A percentile compares a stretch with the other conserved stretches of the same genome.
These are phyloP conservation scores for Fusarium miscanthi DNA, from an alignment of 2,329 filamentous ascomycete species.

Conservation along the genomic window DNA sequence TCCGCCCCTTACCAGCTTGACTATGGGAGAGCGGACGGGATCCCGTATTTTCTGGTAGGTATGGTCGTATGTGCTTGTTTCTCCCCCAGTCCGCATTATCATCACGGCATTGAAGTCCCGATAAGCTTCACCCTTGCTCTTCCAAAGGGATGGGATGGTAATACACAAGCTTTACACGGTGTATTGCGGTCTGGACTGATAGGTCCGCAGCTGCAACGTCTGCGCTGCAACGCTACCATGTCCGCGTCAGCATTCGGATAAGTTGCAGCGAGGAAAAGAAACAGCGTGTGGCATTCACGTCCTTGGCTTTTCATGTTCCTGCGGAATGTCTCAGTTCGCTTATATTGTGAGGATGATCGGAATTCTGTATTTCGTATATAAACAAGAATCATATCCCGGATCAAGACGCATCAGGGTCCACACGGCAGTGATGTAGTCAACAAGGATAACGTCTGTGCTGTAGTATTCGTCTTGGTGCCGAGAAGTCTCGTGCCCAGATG, in stretches of 20 bases:
- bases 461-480: neutral
- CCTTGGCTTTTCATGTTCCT: slow-evolving; percentile 9
- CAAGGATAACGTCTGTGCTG: neutral
- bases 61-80: slow-evolving; percentile 11
- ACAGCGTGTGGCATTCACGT: neutral
- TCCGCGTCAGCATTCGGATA: slow-evolving; percentile 24
- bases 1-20: slow-evolving; percentile 13
- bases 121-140: neutral
- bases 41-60: slow-evolving; percentile 23
- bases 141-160: neutral
- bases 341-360: neutral
- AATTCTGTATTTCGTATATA: neutral
- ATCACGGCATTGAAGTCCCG: neutral
- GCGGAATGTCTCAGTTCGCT: slow-evolving; percentile 8
- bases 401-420: neutral
- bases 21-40: slow-evolving; percentile 29
- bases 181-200: slow-evolving; percentile 5
- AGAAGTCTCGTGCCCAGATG: neutral
- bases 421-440: neutral
- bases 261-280: neutral
- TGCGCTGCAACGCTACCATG: slow-evolving; percentile 17
- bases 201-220: neutral
- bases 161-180: neutral
- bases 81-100: accelerated
- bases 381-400: neutral